Base-by-base conservation (phyloP, 148 eudicot species). In the Persicaria maculosa region DNA sequence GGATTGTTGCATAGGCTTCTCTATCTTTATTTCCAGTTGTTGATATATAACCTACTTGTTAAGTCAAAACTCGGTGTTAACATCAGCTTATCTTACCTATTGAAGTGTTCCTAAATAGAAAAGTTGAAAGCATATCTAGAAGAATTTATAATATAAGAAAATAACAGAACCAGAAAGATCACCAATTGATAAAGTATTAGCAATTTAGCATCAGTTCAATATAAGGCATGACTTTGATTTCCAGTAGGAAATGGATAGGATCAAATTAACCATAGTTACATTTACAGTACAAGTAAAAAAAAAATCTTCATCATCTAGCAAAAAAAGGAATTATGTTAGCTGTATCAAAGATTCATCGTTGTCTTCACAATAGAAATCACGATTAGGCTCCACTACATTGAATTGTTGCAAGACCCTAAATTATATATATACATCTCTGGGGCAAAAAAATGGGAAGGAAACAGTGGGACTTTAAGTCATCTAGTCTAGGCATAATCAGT, bases 1-100 rank as follows among this genome's bases (percentile, higher is more conserved):
- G 88, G 83, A 91, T 91, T 19, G 98, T 93, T 64, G 93, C 98
- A 77, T 93, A 95, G 9, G 98, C 98, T 86, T 95, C 98, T 77
- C 97, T 86, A 22, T 16, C 83, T 48, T 81, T 86, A 75, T 81
- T 81, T 65, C 83, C 97, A 9, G 90, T 82, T 76, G 86, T 85
- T 79, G n/a, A n/a, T n/a, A 84, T 75, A 77, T 82, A 75, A 43
- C 83, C 98, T 91, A 90, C 73, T 76, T 55, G 3, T 67, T 74
- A 17, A 72, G 50, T 1, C 12, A 64, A 40, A 64, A 4, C 11
- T 12, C 16, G 44, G 17, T 12, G 17, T 14, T 36, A 64, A 45
- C 45, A 64, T 64, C 17, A 36, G 69, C 69, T 19, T 31, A 50
- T 78, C 31, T 71, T 74, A 68, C 62, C 62, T 15, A 4, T 7